Conservation (phyloP, 805 yeast genomes). For the Yamadazyma akitaensis region DNA sequence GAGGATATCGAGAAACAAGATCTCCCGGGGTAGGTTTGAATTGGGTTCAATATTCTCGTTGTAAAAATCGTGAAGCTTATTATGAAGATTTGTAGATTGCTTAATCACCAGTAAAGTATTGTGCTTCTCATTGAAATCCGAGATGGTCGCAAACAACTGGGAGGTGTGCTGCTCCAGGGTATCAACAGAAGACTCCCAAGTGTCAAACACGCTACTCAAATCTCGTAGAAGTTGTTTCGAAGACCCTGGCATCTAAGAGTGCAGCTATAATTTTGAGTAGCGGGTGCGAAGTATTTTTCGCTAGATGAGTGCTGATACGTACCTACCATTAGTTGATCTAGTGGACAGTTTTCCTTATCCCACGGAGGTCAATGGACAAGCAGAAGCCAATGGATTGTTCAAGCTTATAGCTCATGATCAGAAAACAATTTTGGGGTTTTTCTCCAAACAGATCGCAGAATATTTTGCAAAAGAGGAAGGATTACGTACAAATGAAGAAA, state of each 20-base stretch:
- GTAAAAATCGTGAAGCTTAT: conserved; percentile 36
- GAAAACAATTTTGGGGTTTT: conserved; percentile 24
- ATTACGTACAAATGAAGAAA: conserved; percentile 20
- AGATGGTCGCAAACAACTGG: conserved; percentile 16
- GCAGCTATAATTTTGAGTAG: background rate
- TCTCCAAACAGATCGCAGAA: conserved; percentile 22
- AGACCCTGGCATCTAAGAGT: conserved; percentile 17
- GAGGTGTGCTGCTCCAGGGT: conserved; percentile 6
- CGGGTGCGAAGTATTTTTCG: conserved; percentile 9
- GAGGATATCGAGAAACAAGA: conserved; percentile 38
- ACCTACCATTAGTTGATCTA: conserved; percentile 16
- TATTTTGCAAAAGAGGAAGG: conserved; percentile 16
- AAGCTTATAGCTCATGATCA: conserved; percentile 29
- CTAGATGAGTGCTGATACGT: background rate
- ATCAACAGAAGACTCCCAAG: conserved; percentile 16
- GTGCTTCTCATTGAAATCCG: conserved; percentile 26
- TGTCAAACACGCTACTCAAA: conserved; percentile 22
- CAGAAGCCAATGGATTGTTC: conserved; percentile 16
- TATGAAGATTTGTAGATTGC: conserved; percentile 29
- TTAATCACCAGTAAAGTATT: conserved; percentile 28
- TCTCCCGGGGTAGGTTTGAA: conserved; percentile 30
- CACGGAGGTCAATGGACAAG: background rate
- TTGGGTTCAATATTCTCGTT: conserved; percentile 25
- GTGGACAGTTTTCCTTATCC: conserved; percentile 33
- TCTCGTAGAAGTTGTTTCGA: conserved; percentile 25